Conservation (phyloP, 2,329 filamentous ascomycete species). For the Xylariaceae sp. region DNA sequence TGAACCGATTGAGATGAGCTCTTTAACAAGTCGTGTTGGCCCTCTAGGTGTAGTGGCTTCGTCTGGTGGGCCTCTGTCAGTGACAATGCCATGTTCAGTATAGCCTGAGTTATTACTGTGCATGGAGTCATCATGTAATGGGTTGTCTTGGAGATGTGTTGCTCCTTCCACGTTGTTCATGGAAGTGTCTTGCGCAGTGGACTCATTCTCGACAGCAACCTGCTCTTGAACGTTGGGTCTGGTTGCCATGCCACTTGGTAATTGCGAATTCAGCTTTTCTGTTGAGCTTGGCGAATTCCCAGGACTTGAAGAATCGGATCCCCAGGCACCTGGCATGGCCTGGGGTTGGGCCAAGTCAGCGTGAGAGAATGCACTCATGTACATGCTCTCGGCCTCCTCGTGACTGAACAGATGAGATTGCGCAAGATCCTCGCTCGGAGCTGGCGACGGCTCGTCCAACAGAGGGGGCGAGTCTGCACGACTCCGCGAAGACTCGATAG, state of each 20-base stretch:
- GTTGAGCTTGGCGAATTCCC: slow-evolving; percentile 15
- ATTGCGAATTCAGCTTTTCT: slow-evolving; percentile 2
- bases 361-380: slow-evolving; percentile 68
- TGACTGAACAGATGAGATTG: slow-evolving; percentile 71
- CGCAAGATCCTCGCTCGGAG: slow-evolving; percentile 42
- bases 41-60: slow-evolving; percentile 47
- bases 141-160: slow-evolving; percentile 9
- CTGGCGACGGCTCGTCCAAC: slow-evolving; percentile 16
- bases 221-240: too few relatives aligned
- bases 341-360: slow-evolving; percentile 25
- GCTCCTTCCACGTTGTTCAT: slow-evolving; percentile 21
- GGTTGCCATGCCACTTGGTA: too few relatives aligned
- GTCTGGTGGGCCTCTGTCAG: slow-evolving; percentile 24
- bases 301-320: slow-evolving; percentile 29
- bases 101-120: too few relatives aligned
- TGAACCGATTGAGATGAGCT: slow-evolving; percentile 45
- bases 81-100: background rate
- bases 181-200: background rate
- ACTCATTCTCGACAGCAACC: too few relatives aligned
- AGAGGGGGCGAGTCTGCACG: slow-evolving; percentile 5
- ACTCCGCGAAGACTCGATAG: slow-evolving; percentile 8
- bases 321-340: slow-evolving; percentile 52
- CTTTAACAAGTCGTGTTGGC: slow-evolving; percentile 51
- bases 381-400: slow-evolving; percentile 82
- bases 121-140: slow-evolving; percentile 7